Base-by-base conservation (phyloP, 2,329 filamentous ascomycete species). In the Bipolaris cookei region DNA sequence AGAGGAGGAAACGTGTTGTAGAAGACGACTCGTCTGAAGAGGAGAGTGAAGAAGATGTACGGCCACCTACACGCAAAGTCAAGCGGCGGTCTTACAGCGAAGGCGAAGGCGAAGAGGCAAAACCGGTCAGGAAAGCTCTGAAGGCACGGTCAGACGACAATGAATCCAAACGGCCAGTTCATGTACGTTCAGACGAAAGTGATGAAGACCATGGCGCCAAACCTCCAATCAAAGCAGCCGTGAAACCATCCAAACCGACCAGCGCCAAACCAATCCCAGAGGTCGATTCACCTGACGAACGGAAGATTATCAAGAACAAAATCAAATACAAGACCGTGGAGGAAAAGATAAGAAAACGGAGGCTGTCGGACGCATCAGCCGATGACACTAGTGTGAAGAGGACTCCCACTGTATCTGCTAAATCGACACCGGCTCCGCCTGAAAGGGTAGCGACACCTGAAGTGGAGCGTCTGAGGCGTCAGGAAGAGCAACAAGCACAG, bases 11-110 rank as follows among this genome's bases (percentile, higher is more conserved):
- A 56, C 58, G 67, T 4, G 70, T 75, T 5, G 72, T 75, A 2
- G 65, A 69, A 14, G 73, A 76, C 14, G 75, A 76, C 14, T 66
- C 67, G 3, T 74, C 73, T 4, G 68, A 73, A 16, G 73, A 76
- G 2, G 72, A 76, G 44, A 75, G 69, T 50, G 74, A 77, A 37
- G 72, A 75, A 43, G 73, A 76, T 47, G 72, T 75, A n/a, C 72
- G 74, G 20, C 69, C 72, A 13, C 72, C 72, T 6, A 68, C 62
- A 20, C 69, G 73, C 58, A 76, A 75, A 51, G 56, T 59, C 23
- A 74, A 75, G 28, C 68, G 67, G 39, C 67, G 73, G 11, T 73
- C 73, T 1, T 73, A 63, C 20, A 76, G 74, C 56, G 71, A 76
- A 42, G 72, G 72, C 25, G 72, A 73, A 47, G 72, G 72, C 20